These are phyloP conservation scores for Daedaleopsis sinensis DNA, from an alignment of 768 basidiomycete species.

Conservation along the genomic window DNA sequence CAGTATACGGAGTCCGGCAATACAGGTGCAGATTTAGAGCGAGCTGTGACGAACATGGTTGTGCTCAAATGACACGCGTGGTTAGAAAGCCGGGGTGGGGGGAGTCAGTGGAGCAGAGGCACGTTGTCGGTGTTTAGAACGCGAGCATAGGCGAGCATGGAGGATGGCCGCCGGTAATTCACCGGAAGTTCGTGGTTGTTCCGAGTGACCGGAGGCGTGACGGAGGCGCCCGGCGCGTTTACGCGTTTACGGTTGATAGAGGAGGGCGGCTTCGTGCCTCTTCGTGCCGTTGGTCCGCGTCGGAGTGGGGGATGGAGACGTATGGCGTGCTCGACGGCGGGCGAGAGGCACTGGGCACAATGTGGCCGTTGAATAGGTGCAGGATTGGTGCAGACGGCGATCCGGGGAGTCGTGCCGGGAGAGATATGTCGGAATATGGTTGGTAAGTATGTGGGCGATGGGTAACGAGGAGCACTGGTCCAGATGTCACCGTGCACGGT, in stretches of 20 bases:
- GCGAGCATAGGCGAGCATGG: not conserved
- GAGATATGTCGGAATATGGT: not conserved
- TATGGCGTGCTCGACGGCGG: not conserved
- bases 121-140: constrained; percentile 3
- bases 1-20: too few species aligned
- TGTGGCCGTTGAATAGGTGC: not conserved
- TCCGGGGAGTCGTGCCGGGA: not conserved
- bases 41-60: too few species aligned
- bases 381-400: not conserved
- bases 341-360: not conserved
- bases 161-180: constrained; percentile 7
- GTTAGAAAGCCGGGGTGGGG: not conserved
- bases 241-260: too few species aligned
- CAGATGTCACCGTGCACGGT: too few species aligned
- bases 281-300: not conserved
- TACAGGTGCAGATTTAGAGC: too few species aligned
- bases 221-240: not conserved
- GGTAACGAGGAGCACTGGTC: not conserved
- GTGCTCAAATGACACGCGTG: too few species aligned
- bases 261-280: too few species aligned
- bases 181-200: constrained; percentile 5
- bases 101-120: too few species aligned
- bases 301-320: not conserved
- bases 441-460: not conserved
- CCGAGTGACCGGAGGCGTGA: not conserved